Base-by-base conservation (phyloP, 495 filamentous ascomycete genomes). In the Neurospora sp. region DNA sequence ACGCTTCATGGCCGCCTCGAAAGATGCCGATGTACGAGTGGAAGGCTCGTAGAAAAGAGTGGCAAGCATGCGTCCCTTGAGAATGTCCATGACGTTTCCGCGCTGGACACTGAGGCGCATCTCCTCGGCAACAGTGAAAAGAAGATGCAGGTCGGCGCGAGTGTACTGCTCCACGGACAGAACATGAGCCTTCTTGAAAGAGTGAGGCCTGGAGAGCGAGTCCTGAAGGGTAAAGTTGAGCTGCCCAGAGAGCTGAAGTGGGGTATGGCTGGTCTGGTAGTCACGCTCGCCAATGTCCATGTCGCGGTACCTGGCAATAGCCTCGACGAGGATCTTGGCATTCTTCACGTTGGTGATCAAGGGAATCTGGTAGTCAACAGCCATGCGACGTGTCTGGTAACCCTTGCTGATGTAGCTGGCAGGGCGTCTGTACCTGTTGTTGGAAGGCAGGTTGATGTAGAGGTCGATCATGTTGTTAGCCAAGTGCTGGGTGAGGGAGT, bases 301-400 rank as follows among this genome's bases (percentile, higher is more conserved):
- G 74, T 93, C 89, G 77, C 91, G 97, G 79, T 96, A 90, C 46
- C 96, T 89, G 71, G 94, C 90, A 74, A 99, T 91, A 18, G 96
- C 96, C 81, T 99, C 96, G 75, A 99, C 91, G 61, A 99, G 81
- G 71, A 99, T 92, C 86, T 99, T 99, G 48, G 96, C 96, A 77
- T 98, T 99, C 87, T 99, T 99, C 78, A 99, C 96, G 78, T 99
- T 99, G 68, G 96, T 99, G 39, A 99, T 94, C 76, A 99, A 83
- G 46, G 96, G 96, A 48, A 95, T 97, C 82, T 98, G 95, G 83
- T 98, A 99, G 82, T 99, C 96, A 27, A 99, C 96, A 38, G 96
- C 96, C 96, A 99, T 97, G 76, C 96, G 91, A 79, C 96, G 88
- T 40, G 96, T 98, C 75, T 90, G 89, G 81, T 99, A 99, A 70